Base-by-base conservation (phyloP, 139 green algal species). In the Haematococcus sp. region DNA sequence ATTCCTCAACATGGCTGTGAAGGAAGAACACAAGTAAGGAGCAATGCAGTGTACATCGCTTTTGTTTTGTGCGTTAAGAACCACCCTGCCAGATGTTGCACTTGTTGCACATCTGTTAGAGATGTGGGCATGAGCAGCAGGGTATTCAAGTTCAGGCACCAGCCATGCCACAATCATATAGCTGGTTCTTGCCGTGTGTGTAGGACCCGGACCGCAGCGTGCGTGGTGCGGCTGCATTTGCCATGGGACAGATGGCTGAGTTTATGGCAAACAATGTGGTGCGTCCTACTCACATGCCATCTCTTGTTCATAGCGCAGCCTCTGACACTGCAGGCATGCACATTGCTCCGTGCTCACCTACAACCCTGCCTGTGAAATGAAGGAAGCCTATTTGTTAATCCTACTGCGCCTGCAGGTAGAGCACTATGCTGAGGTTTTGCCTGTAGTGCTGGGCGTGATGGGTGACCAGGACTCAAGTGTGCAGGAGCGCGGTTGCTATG, bases 221-320 rank as follows among this genome's bases (percentile, higher is more conserved):
- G 70, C 76, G 87, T 0, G 87, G 77, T 15, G 78, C 82, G 13
- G 88, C 90, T 20, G 86, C 82, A 3, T 92, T 91, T 75, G 83
- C 88, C 16, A 34, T 94, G 44, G 90, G 88, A 19, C 84, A 94
- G 82, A 79, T 92, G 63, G 86, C 87, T 20, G 88, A 90, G 76
- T 84, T 90, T 67, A 74, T 92, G 75, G 78, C 89, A 74, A 84
- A 86, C 0, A 86, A 93, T 31, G 80, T 92, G 15, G 74, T 70
- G 35, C 40, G 40, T 49, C 7, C 40, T 49, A 11, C 40, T 19
- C 7, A 11, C 40, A 49, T 11, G n/a, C n/a, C n/a, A n/a, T n/a
- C n/a, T n/a, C n/a, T n/a, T n/a, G n/a, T n/a, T n/a, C n/a, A n/a
- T n/a, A 66, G 59, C 16, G 16, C 54, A 61, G 4, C 13, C 4